Conservation (phyloP, 768 basidiomycete species). For the Chalciporus pseudorubinellus region DNA sequence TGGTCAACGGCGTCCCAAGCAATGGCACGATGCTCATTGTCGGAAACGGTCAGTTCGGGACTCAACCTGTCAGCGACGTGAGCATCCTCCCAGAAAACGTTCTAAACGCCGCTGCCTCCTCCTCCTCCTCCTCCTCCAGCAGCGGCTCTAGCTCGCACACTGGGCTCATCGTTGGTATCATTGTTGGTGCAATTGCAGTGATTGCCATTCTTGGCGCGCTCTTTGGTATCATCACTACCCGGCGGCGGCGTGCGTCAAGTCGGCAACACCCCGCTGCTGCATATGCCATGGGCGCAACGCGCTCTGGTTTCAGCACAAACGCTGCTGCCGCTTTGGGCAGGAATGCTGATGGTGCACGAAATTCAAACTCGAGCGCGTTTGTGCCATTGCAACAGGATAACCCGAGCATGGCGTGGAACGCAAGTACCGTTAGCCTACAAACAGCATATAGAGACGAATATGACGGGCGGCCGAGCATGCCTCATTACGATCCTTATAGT, state of each 20-base stretch:
- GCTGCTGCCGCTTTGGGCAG: constrained; percentile 19
- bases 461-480: constrained; percentile 7
- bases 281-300: constrained; percentile 40
- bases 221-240: constrained; percentile 46
- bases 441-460: constrained; percentile 37
- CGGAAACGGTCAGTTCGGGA: constrained; percentile 74
- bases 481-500: constrained; percentile 27
- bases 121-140: constrained; percentile 7
- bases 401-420: constrained; percentile 55
- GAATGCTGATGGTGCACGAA: constrained; percentile 30
- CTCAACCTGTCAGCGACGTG: constrained; percentile 49
- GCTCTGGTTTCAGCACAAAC: constrained; percentile 27
- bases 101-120: constrained; percentile 38
- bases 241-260: constrained; percentile 47
- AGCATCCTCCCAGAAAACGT: constrained; percentile 36
- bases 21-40: constrained; percentile 74
- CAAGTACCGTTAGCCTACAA: constrained; percentile 47
- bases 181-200: constrained; percentile 31
- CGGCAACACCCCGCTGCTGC: constrained; percentile 31
- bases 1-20: constrained; percentile 81
- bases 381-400: constrained; percentile 68
- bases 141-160: constrained; percentile 26
- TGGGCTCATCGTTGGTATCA: constrained; percentile 26
- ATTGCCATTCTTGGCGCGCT: constrained; percentile 32
- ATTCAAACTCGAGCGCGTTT: constrained; percentile 68